Percentiles rank a stretch among this genome's conserved stretches.
These are phyloP conservation scores for Leonotis leonurus DNA, from an alignment of 257 asterid species.

Conservation along the genomic window DNA sequence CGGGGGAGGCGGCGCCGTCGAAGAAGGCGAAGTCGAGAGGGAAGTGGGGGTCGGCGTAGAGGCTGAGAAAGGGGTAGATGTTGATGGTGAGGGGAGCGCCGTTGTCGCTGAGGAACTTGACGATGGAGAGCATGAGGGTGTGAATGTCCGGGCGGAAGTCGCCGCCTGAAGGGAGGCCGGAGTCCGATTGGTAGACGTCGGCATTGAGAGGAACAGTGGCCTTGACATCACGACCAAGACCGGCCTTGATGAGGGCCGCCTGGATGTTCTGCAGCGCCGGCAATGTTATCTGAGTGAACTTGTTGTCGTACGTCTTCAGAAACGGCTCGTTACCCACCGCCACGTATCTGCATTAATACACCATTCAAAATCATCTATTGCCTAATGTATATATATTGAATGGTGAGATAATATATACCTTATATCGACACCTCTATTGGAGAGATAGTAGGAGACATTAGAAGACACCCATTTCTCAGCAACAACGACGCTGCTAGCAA, in stretches of 20 bases:
- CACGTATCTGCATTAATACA: constrained; percentile 39
- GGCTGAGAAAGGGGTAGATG: constrained; percentile 88
- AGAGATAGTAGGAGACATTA: constrained; percentile 61
- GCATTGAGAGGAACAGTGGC: constrained; percentile 86
- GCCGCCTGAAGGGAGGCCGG: constrained; percentile 64
- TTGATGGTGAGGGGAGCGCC: constrained; percentile 71
- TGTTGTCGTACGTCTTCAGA: constrained; percentile 47
- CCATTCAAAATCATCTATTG: too few relatives aligned
- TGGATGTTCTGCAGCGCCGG: constrained; percentile 79
- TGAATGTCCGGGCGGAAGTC: constrained; percentile 65
- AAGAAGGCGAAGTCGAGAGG: constrained; percentile 77
- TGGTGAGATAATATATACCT: too few relatives aligned
- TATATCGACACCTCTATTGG: constrained; percentile 63
- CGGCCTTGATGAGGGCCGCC: constrained; percentile 78
- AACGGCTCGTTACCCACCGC: constrained; percentile 90
- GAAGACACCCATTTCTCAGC: constrained; percentile 79
- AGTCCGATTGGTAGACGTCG: constrained; percentile 53
- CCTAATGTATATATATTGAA: too few relatives aligned
- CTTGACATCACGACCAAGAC: constrained; percentile 67
- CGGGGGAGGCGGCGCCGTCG: constrained; percentile 53
- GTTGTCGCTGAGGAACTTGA: constrained; percentile 51
- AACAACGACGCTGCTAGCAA: constrained; percentile 49
- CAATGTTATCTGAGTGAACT: constrained; percentile 43
- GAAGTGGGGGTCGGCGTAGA: constrained; percentile 57
- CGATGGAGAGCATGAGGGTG: constrained; percentile 41